phyloP scores from a whole-genome alignment of 2,329 filamentous ascomycete genomes.

The Colletotrichum cereale region DNA sequence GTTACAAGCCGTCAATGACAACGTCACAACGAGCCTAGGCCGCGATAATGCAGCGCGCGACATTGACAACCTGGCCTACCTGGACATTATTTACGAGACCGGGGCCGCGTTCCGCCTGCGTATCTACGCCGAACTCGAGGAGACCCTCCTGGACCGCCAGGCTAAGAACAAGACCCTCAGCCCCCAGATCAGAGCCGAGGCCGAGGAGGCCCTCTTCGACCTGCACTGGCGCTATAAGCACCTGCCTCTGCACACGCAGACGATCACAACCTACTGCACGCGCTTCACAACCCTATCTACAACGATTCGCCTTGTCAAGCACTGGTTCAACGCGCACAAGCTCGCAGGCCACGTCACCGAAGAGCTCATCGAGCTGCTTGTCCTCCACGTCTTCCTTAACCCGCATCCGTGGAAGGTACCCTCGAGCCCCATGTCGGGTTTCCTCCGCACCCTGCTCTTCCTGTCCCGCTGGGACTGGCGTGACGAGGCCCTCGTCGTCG shows the following conservation, averaged over 20 bases:
- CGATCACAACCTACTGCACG: conserved; percentile 83
- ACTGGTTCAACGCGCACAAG: conserved; percentile 90
- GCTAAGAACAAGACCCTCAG: conserved; percentile 80
- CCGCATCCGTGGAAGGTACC: conserved; percentile 86
- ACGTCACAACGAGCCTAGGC: conserved; percentile 77
- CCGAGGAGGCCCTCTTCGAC: conserved; percentile 75
- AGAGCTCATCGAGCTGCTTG: conserved; percentile 88
- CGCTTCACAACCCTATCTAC: conserved; percentile 83
- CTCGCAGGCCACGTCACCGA: conserved; percentile 80
- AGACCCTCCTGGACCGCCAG: conserved; percentile 81
- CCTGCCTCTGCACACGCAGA: conserved; percentile 83
- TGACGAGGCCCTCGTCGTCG: conserved; percentile 82
- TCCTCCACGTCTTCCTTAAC: conserved; percentile 81
- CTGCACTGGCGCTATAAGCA: conserved; percentile 81
- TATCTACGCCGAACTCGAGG: conserved; percentile 90
- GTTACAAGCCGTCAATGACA: conserved; percentile 71
- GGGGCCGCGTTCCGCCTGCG: conserved; percentile 85
- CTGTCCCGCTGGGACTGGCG: conserved; percentile 95
- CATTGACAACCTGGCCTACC: conserved; percentile 81
- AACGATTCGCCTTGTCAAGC: conserved; percentile 86
- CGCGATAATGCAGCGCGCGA: conserved; percentile 80
- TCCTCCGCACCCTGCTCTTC: conserved; percentile 83
- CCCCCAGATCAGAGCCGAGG: conserved; percentile 74
- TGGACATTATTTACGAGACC: conserved; percentile 82
- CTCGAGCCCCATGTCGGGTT: conserved; percentile 81